Evolutionary conservation across 106 monocot genomes (phyloP).

Genomic region (Triglochin maritima): DNA sequence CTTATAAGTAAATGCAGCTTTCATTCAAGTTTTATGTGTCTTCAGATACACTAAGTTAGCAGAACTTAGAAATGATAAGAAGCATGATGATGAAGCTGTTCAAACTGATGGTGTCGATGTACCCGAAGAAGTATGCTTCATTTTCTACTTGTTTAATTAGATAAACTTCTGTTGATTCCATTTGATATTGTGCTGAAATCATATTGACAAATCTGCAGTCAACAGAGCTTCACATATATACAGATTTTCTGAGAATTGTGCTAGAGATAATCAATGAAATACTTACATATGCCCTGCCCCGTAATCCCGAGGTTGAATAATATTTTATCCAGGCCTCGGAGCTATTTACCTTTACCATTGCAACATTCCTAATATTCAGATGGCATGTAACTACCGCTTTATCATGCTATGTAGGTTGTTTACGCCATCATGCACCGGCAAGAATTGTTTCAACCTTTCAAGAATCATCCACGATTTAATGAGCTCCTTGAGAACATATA

Average conservation of each 20-base stretch:
- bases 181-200: not conserved
- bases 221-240: slow-evolving; percentile 90
- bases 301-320: slow-evolving; percentile 78
- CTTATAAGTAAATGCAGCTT: not conserved
- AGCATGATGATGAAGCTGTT: slow-evolving; percentile 21
- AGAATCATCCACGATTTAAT: slow-evolving; percentile 84
- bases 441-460: slow-evolving; percentile 88
- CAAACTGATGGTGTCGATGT: slow-evolving; percentile 35
- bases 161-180: not conserved
- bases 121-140: slow-evolving; percentile 58
- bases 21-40: not conserved
- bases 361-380: not conserved
- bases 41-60: slow-evolving; percentile 80
- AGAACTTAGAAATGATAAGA: slow-evolving; percentile 60
- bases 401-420: slow-evolving; percentile 47
- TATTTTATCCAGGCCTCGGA: too few relatives aligned
- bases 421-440: slow-evolving; percentile 96
- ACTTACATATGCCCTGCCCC: slow-evolving; percentile 74
- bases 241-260: slow-evolving; percentile 87
- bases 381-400: not conserved
- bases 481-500: slow-evolving; percentile 92
- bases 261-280: slow-evolving; percentile 94
- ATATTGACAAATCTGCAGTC: slow-evolving; percentile 36
- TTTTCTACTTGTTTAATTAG: not conserved
- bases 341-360: too few relatives aligned